Conservation (phyloP, 2,329 filamentous ascomycete genomes). For the Endothia cerciana region DNA sequence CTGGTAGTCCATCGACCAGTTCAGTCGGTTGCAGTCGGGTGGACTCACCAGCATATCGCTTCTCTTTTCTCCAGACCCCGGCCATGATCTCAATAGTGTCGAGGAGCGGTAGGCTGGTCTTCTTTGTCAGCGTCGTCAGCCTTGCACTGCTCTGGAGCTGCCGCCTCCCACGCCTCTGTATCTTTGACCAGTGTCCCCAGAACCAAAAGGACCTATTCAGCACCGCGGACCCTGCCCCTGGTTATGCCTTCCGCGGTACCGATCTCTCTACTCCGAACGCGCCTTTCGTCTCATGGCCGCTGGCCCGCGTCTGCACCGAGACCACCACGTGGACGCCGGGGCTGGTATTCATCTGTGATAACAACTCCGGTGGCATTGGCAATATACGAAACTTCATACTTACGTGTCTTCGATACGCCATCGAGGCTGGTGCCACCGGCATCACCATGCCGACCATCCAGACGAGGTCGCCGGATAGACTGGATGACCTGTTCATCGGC, state of each 20-base stretch:
- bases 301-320: slow-evolving; percentile 49
- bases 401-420: slow-evolving; percentile 53
- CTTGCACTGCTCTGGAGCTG: slow-evolving; percentile 35
- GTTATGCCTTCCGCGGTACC: slow-evolving; percentile 31
- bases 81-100: slow-evolving; percentile 24
- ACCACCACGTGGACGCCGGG: slow-evolving; percentile 45
- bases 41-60: neutral
- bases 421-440: slow-evolving; percentile 52
- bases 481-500: slow-evolving; percentile 47
- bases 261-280: slow-evolving; percentile 45
- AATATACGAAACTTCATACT: slow-evolving; percentile 56
- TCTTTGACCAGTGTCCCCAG: slow-evolving; percentile 30
- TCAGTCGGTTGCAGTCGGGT: neutral
- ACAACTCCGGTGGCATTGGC: slow-evolving; percentile 55
- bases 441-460: slow-evolving; percentile 51
- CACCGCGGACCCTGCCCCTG: neutral
- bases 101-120: slow-evolving; percentile 31
- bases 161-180: slow-evolving; percentile 33
- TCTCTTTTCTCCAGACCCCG: too few relatives aligned
- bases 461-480: slow-evolving; percentile 45
- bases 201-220: neutral
- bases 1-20: neutral
- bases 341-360: slow-evolving; percentile 52
- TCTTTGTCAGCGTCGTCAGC: slow-evolving; percentile 32
- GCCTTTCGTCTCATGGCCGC: slow-evolving; percentile 51